Evolutionary conservation across 352 stramenopile species (phyloP).

Genomic region (Globisporangium splendens): DNA sequence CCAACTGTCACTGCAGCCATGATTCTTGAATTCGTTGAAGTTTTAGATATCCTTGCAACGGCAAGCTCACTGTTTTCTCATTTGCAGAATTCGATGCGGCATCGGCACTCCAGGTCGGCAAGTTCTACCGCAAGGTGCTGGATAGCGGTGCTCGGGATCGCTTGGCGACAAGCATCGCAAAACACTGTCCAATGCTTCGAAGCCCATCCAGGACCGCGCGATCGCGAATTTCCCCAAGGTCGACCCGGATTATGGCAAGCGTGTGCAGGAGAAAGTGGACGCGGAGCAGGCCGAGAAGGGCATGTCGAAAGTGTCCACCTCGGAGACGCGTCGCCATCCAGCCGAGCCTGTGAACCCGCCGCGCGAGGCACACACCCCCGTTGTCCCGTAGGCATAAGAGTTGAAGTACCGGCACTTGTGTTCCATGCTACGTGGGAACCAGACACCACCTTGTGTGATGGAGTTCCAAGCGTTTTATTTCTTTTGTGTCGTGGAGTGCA

Average conservation of each 20-base stretch:
- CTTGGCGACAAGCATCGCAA: conserved; percentile 89
- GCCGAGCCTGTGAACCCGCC: conserved; percentile 50
- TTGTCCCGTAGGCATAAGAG: conserved; percentile 19
- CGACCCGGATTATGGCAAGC: conserved; percentile 81
- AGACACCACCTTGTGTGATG: no score
- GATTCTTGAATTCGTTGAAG: no score
- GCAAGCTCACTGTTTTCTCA: conserved; percentile 91
- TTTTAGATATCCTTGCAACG: no score
- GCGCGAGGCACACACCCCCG: conserved; percentile 44
- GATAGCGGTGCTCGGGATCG: conserved; percentile 57
- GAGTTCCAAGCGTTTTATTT: no score
- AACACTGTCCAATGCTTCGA: conserved; percentile 72
- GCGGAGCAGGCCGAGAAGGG: conserved; percentile 14
- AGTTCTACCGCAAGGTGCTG: conserved; percentile 84
- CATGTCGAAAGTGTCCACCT: conserved; percentile 13
- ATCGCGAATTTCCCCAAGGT: conserved; percentile 87
- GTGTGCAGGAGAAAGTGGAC: conserved; percentile 75
- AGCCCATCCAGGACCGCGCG: conserved; percentile 76
- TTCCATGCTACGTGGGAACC: no score
- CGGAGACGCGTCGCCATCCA: conserved; percentile 16
- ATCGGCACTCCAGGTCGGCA: conserved; percentile 70
- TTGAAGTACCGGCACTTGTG: no score
- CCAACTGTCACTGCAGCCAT: no score
- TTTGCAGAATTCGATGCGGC: no score
- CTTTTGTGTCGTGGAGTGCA: no score